Evolutionary conservation across 345 rosid genomes (phyloP).

Genomic region (Salix udensis): DNA sequence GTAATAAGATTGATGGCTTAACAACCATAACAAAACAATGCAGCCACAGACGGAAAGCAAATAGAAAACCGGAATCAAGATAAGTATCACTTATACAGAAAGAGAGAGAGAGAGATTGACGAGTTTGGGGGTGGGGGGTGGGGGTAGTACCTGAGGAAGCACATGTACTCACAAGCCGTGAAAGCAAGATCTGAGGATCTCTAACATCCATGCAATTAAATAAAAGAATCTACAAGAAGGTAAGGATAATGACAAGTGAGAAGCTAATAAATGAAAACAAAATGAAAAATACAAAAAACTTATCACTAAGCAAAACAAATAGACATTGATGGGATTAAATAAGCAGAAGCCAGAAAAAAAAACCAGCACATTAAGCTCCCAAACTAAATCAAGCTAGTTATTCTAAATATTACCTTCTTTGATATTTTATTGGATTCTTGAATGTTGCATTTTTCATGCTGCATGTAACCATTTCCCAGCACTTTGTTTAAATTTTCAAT

Average conservation of each 20-base stretch:
- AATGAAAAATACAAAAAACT: neutral
- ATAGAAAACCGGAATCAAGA: neutral
- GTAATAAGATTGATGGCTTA: neutral
- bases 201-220: slow-evolving; percentile 92
- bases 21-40: neutral
- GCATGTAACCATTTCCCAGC: slow-evolving; percentile 38
- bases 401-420: slow-evolving; percentile 50
- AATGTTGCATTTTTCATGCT: slow-evolving; percentile 19
- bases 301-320: neutral
- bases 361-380: slow-evolving; percentile 1
- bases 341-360: neutral
- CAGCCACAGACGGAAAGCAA: neutral
- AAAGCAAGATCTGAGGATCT: slow-evolving; percentile 75
- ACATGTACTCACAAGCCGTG: slow-evolving; percentile 60
- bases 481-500: slow-evolving; percentile 20
- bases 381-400: neutral
- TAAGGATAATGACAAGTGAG: neutral
- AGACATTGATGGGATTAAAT: neutral
- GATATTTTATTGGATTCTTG: slow-evolving; percentile 36
- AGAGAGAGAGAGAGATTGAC: neutral
- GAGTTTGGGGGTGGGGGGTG: neutral
- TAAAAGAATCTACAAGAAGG: slow-evolving; percentile 58
- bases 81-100: neutral
- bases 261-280: slow-evolving; percentile 3
- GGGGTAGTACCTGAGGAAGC: slow-evolving; percentile 57